Conservation (phyloP, 2,329 filamentous ascomycete genomes). For the Xylaria sp. region DNA sequence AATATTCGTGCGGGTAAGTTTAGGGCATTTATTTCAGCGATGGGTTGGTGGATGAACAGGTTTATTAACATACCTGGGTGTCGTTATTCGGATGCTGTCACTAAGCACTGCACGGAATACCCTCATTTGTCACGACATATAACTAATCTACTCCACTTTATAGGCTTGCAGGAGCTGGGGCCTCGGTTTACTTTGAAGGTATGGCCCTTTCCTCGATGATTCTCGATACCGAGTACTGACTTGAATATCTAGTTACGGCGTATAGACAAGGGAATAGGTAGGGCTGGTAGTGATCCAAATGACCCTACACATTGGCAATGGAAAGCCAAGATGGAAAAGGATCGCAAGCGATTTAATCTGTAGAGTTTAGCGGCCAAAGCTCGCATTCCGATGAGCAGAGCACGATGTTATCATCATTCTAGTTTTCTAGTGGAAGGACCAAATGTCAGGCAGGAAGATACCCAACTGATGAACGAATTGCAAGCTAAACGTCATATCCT, state of each 20-base stretch:
- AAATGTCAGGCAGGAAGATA: not conserved
- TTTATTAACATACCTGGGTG: not conserved
- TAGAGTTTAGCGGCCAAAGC: constrained; percentile 54
- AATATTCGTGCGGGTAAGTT: constrained; percentile 72
- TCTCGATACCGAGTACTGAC: constrained; percentile 3
- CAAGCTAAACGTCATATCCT: not conserved
- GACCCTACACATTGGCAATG: constrained; percentile 93
- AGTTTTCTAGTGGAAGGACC: not conserved
- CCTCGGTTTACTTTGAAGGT: constrained; percentile 83
- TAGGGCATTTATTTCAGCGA: not conserved
- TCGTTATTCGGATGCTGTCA: not conserved
- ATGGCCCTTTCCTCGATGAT: constrained; percentile 53
- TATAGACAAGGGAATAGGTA: constrained; percentile 86
- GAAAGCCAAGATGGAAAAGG: constrained; percentile 93
- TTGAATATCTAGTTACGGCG: constrained; percentile 54
- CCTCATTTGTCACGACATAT: not conserved
- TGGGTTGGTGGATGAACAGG: not conserved
- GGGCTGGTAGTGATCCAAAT: constrained; percentile 73
- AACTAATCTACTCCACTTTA: constrained; percentile 31
- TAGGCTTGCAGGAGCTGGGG: constrained; percentile 87
- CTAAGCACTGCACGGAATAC: not conserved
- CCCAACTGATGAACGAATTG: not conserved
- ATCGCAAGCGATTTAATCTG: constrained; percentile 91
- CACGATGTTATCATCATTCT: not conserved
- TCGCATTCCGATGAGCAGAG: not conserved